Conservation (phyloP, 345 rosid species). For the Eucalyptus pauciflora region DNA sequence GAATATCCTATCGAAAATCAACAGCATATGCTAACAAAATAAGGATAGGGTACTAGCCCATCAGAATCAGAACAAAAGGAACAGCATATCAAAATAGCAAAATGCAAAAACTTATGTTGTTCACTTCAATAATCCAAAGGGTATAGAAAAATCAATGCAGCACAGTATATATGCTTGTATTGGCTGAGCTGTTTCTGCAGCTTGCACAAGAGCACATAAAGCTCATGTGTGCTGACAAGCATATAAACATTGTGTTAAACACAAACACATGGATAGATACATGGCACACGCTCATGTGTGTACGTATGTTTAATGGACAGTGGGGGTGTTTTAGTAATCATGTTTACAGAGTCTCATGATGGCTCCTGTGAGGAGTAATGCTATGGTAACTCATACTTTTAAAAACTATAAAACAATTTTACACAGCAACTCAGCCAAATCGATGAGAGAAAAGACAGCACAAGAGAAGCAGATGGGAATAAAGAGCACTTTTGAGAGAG, state of each 20-base stretch:
- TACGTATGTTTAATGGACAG: neutral
- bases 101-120: neutral
- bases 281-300: neutral
- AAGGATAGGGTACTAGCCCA: neutral
- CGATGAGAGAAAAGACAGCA: neutral
- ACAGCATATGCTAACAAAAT: neutral
- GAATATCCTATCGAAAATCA: neutral
- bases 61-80: neutral
- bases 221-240: neutral
- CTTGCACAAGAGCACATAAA: neutral
- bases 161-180: neutral
- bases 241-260: neutral
- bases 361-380: neutral
- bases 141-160: neutral
- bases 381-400: neutral
- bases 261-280: neutral
- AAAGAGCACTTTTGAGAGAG: neutral
- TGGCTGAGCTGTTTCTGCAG: neutral
- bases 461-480: neutral
- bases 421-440: neutral
- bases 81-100: neutral
- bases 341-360: neutral
- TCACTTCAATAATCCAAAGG: neutral
- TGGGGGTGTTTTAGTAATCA: neutral
- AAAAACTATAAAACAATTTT: neutral